Evolutionary conservation across 192 early-diverging fungal species (phyloP).

Genomic region (Coemansia sp.): DNA sequence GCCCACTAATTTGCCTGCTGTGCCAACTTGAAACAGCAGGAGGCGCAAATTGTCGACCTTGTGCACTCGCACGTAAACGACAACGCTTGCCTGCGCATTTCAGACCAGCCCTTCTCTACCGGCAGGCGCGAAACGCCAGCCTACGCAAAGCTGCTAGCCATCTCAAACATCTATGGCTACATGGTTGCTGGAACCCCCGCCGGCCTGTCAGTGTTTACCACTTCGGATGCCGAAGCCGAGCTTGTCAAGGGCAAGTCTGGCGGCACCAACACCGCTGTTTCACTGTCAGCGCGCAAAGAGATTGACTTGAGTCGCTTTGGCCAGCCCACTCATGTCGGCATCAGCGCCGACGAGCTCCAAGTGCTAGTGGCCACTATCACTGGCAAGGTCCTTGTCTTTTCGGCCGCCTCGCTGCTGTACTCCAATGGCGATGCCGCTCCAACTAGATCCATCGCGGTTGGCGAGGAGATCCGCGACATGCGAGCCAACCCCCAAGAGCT

Average conservation of each 20-base stretch:
- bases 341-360: slow-evolving; percentile 25
- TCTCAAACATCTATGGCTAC: slow-evolving; percentile 66
- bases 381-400: slow-evolving; percentile 23
- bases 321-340: slow-evolving; percentile 33
- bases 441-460: slow-evolving; percentile 32
- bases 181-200: slow-evolving; percentile 62
- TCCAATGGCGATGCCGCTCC: slow-evolving; percentile 32
- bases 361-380: slow-evolving; percentile 24
- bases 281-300: slow-evolving; percentile 24
- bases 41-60: slow-evolving; percentile 43
- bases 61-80: slow-evolving; percentile 41
- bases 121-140: slow-evolving; percentile 47
- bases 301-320: slow-evolving; percentile 40
- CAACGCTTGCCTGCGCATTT: slow-evolving; percentile 39
- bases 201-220: slow-evolving; percentile 41
- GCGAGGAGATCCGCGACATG: slow-evolving; percentile 58
- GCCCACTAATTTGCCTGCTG: background rate
- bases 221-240: slow-evolving; percentile 33
- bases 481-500: slow-evolving; percentile 60
- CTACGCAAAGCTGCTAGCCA: slow-evolving; percentile 56
- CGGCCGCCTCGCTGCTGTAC: slow-evolving; percentile 21
- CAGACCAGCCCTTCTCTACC: slow-evolving; percentile 28
- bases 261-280: slow-evolving; percentile 39
- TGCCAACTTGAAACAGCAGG: slow-evolving; percentile 13
- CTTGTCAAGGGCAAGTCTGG: slow-evolving; percentile 25